These are phyloP conservation scores for Orbilia ellipsospora DNA, from an alignment of 2,329 filamentous ascomycete genomes.

Conservation along the genomic window DNA sequence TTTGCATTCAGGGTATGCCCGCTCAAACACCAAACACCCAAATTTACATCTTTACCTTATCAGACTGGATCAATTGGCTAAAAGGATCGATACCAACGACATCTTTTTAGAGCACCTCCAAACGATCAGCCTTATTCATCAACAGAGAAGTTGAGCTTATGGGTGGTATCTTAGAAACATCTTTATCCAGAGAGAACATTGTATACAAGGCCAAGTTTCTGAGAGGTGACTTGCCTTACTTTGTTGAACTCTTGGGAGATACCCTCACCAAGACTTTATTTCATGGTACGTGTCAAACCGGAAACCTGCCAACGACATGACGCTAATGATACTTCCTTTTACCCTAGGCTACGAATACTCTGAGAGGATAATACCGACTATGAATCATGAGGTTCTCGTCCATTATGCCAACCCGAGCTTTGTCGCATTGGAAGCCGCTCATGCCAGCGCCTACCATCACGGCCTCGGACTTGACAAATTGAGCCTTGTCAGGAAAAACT, in stretches of 20 bases:
- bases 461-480: slow-evolving; percentile 85
- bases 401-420: slow-evolving; percentile 72
- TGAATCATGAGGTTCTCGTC: slow-evolving; percentile 81
- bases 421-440: slow-evolving; percentile 85
- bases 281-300: slow-evolving; percentile 68
- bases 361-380: slow-evolving; percentile 82
- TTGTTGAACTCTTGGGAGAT: slow-evolving; percentile 93
- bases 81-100: slow-evolving; percentile 1
- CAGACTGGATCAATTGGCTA: slow-evolving; percentile 50
- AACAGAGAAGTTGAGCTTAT: slow-evolving; percentile 94
- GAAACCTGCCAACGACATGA: not conserved
- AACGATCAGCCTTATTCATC: slow-evolving; percentile 90
- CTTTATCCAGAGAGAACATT: slow-evolving; percentile 92
- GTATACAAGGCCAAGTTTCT: slow-evolving; percentile 95
- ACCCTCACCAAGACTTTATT: slow-evolving; percentile 90
- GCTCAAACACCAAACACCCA: slow-evolving; percentile 48
- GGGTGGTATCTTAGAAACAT: slow-evolving; percentile 85
- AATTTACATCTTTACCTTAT: slow-evolving; percentile 21
- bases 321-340: slow-evolving; percentile 2
- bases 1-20: slow-evolving; percentile 91
- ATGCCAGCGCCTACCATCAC: slow-evolving; percentile 88
- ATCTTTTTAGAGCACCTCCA: slow-evolving; percentile 78
- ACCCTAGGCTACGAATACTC: slow-evolving; percentile 84
- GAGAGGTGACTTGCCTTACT: slow-evolving; percentile 95
- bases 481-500: slow-evolving; percentile 80